Conservation (phyloP, 768 basidiomycete species). For the Suillus clintonianus region DNA sequence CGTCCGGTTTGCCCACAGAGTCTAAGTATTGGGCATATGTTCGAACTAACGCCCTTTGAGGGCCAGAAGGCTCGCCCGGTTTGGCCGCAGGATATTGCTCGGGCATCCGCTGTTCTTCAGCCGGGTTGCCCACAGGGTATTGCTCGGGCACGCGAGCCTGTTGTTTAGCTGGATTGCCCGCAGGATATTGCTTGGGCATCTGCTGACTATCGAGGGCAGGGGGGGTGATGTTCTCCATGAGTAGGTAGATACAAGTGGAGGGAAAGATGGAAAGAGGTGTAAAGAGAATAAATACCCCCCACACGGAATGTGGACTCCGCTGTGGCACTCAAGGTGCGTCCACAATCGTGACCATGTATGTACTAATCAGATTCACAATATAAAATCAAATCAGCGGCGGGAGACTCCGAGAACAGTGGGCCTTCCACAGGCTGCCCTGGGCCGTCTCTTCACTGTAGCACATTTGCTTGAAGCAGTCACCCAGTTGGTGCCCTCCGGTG, state of each 20-base stretch:
- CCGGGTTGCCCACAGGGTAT: neutral
- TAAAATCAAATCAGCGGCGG: constrained; percentile 7
- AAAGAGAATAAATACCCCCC: constrained; percentile 10
- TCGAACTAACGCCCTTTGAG: too few species aligned
- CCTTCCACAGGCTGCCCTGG: neutral
- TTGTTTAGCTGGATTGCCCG: neutral
- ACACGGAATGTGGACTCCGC: constrained; percentile 15
- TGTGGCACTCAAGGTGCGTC: constrained; percentile 18
- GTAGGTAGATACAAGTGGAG: neutral
- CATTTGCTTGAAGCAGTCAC: neutral
- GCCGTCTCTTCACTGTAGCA: neutral
- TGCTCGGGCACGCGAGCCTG: neutral
- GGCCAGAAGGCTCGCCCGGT: too few species aligned
- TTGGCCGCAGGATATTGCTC: neutral
- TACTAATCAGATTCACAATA: too few species aligned
- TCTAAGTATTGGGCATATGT: too few species aligned
- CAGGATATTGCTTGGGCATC: neutral
- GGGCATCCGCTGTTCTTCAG: too few species aligned
- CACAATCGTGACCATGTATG: neutral
- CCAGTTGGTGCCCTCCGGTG: neutral
- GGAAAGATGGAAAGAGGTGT: constrained; percentile 4
- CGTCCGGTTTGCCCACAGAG: too few species aligned
- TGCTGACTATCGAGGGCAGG: constrained; percentile 21
- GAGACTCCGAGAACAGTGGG: neutral
- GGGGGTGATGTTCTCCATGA: constrained; percentile 11